These are phyloP conservation scores for Kwoniella dendrophila DNA, from an alignment of 768 basidiomycete species.

Conservation along the genomic window DNA sequence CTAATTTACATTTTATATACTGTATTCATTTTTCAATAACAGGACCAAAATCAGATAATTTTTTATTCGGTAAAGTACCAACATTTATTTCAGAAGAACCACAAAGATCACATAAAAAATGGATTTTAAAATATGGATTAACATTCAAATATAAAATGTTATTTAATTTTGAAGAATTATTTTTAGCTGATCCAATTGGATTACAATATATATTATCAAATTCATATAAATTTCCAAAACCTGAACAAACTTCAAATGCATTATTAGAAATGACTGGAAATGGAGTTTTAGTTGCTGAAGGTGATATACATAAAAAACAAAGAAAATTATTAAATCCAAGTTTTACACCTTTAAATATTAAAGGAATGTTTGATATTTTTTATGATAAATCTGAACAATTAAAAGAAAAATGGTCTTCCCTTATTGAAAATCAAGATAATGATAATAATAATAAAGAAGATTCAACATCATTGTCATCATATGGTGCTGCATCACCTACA, in stretches of 20 bases:
- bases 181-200: slow-evolving; percentile 78
- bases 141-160: slow-evolving; percentile 41
- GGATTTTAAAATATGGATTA: slow-evolving; percentile 44
- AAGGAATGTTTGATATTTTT: slow-evolving; percentile 62
- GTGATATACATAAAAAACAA: slow-evolving; percentile 74
- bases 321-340: slow-evolving; percentile 61
- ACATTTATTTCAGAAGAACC: slow-evolving; percentile 38
- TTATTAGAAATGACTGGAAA: slow-evolving; percentile 78
- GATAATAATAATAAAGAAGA: background rate
- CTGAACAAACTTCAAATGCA: slow-evolving; percentile 72
- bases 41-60: slow-evolving; percentile 36
- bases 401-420: slow-evolving; percentile 26
- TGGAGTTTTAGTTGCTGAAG: slow-evolving; percentile 59
- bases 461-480: too few species aligned
- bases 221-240: slow-evolving; percentile 68
- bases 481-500: slow-evolving; percentile 26
- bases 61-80: slow-evolving; percentile 33
- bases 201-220: slow-evolving; percentile 74
- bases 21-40: too few species aligned
- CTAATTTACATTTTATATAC: too few species aligned
- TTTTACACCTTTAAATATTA: slow-evolving; percentile 61
- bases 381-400: slow-evolving; percentile 65
- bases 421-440: slow-evolving; percentile 32
- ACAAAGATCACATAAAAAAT: slow-evolving; percentile 29
- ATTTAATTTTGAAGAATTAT: slow-evolving; percentile 64